Evolutionary conservation across 208 protist genomes (phyloP), one percentile per base, ranked within the genome.

Genomic region (Acanthamoeba rhysodes): DNA sequence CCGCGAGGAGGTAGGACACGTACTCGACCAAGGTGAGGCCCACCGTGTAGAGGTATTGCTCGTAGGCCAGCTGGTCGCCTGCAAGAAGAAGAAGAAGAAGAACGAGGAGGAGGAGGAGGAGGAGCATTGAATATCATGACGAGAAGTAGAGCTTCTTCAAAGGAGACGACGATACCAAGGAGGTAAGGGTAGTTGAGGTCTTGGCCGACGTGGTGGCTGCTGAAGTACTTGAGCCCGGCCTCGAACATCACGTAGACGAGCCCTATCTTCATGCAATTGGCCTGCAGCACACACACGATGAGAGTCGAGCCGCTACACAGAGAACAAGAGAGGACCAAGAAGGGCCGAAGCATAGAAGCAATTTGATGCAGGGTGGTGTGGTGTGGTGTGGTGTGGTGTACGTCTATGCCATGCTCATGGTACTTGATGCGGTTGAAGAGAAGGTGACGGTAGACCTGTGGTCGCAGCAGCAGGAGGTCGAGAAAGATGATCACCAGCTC

Each of bases 391-490:
- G 9, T 59, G 29, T 59, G n/a, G 10, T 9, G 84, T 27, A 78
- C 88, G n/a, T 72, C 55, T 64, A 80, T 37, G 87, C 37, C 37
- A 66, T 62, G 32, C 53, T 59, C 66, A 45, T 76, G 94, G 85
- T 93, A 74, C 18, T 80, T 48, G 41, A 90, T 68, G 53, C 91
- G 59, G 85, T 96, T 96, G 53, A 74, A 95, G 53, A 96, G 90
- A 14, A 96, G 66, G 53, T 96, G 95, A 12, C 95, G 88, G 57
- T 95, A 96, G 29, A 96, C 95, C 41, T 55, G 62, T 22, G 95
- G 90, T 62, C 95, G 95, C 14, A 94, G 91, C 27, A 96, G 94
- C 41, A 96, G 24, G 45, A 96, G 88, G 50, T 96, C 95, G 48
- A 92, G 66, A 68, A 96, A 57, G 70, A 96, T 90, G 50, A 96